Conservation (phyloP, 2,329 filamentous ascomycete genomes). For the Dendrostoma leiphaemia region DNA sequence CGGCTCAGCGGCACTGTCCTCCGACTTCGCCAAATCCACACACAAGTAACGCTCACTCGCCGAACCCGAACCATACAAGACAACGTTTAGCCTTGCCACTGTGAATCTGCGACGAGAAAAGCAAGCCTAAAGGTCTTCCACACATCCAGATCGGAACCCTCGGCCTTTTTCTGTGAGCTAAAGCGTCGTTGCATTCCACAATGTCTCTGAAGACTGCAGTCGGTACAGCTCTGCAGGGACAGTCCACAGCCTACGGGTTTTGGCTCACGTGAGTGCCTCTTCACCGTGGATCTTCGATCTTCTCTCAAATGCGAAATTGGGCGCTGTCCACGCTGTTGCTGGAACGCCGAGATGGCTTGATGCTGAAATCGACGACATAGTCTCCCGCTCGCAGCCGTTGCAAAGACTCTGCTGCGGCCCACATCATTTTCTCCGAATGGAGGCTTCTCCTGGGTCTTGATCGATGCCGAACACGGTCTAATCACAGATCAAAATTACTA, state of each 20-base stretch:
- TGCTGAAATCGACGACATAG: background rate
- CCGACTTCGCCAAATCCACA: too few species aligned
- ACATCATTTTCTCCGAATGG: constrained; percentile 22
- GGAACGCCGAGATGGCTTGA: background rate
- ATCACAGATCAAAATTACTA: constrained; percentile 36
- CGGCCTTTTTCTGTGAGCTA: too few species aligned
- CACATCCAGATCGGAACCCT: too few species aligned
- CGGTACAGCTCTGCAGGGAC: constrained; percentile 17
- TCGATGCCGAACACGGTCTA: constrained; percentile 38
- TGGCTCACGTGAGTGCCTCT: constrained; percentile 32
- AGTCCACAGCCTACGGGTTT: constrained; percentile 28
- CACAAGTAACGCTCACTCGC: too few species aligned
- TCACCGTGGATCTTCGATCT: background rate
- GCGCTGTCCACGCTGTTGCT: background rate
- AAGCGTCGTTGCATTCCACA: too few species aligned
- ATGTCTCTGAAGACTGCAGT: constrained; percentile 22
- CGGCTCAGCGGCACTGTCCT: too few species aligned
- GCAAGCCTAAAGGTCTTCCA: too few species aligned
- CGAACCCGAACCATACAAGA: too few species aligned
- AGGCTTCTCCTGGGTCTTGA: constrained; percentile 34
- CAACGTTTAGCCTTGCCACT: too few species aligned
- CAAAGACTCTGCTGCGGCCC: constrained; percentile 31
- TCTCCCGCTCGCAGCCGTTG: constrained; percentile 24
- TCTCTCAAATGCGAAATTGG: too few species aligned
- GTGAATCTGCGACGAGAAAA: too few species aligned